Evolutionary conservation across 306 rosid species (phyloP), one percentile per base, ranked within the genome.

Genomic region (Begonia masoniana): DNA sequence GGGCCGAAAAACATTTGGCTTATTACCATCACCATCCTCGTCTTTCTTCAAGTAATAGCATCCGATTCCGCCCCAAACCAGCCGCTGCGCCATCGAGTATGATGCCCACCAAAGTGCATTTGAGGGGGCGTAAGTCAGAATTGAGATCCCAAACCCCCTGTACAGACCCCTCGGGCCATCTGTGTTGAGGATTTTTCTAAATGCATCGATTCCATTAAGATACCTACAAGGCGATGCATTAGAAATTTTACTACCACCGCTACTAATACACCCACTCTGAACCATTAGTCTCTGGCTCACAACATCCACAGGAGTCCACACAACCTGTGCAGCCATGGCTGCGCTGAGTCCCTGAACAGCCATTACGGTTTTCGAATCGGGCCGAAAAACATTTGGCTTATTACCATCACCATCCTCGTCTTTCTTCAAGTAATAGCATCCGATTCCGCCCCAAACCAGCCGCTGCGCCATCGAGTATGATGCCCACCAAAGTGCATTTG

Each of bases 401-500:
- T 47, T 65, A 10, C 71, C 80, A 41, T 52, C 66, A 5, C 66
- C 55, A 31, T 66, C 73, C 12, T 45, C 75, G 15, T 65, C 70
- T 60, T 76, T 82, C 78, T 73, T 80, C 61, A 67, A 23, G 51
- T 49, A 16, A 57, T 80, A 72, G 58, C 50, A 62, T 21, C 96
- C 85, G 41, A 81, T 62, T 66, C 96, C 96, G 43, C 71, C 73
- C 96, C 96, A 83, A 6, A 87, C 77, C 68, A 78, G 54, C 57
- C 94, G 68, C 48, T 87, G 96, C 1, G 85, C 63, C 59, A 81
- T 83, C 58, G 83, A 83, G 68, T 87, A 87, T 0, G 96, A 81
- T 7, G 91, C 96, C 96, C 96, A 87, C 96, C 96, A 87, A 41
- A 87, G 75, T 0, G 96, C 96, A 73, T 83, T 87, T 4, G 87